These are phyloP conservation scores for Myxozyma sirexii DNA, from an alignment of 805 yeast species.

Conservation along the genomic window DNA sequence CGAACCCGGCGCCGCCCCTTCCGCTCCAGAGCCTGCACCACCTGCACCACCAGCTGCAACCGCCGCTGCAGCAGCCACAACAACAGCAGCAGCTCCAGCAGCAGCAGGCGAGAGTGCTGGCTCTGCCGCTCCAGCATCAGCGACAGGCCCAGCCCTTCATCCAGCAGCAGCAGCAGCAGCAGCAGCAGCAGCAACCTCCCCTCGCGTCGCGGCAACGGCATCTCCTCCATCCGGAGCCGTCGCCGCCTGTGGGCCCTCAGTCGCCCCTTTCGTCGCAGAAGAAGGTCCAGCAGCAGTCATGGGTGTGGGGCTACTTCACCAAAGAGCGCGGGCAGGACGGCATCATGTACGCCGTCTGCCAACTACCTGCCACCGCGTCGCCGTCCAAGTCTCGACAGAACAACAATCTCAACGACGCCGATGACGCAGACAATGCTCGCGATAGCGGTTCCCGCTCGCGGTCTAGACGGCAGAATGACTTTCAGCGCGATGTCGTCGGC, in stretches of 20 bases:
- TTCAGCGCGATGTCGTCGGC: slow-evolving; percentile 11
- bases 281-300: slow-evolving; percentile 27
- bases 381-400: slow-evolving; percentile 9
- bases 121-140: slow-evolving; percentile 16
- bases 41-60: slow-evolving; percentile 10
- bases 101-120: slow-evolving; percentile 16
- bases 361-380: slow-evolving; percentile 11
- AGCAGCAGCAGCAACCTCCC: slow-evolving; percentile 15
- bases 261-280: slow-evolving; percentile 8
- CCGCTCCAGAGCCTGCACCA: slow-evolving; percentile 16
- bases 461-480: slow-evolving; percentile 1
- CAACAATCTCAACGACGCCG: slow-evolving; percentile 11
- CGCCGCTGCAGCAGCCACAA: not conserved
- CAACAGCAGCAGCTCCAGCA: slow-evolving; percentile 14
- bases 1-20: slow-evolving; percentile 9
- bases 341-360: slow-evolving; percentile 31
- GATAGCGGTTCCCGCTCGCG: slow-evolving; percentile 1
- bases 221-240: slow-evolving; percentile 1
- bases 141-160: no score
- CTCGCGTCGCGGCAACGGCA: slow-evolving; percentile 4
- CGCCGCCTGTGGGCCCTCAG: not conserved
- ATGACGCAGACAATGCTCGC: slow-evolving; percentile 14
- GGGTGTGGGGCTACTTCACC: slow-evolving; percentile 34
- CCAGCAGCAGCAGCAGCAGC: slow-evolving; percentile 7
- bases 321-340: slow-evolving; percentile 28